Percentiles rank a stretch among this genome's conserved stretches.
phyloP scores from a whole-genome alignment of 2,329 filamentous ascomycete genomes.

The Laburnicola sp. region DNA sequence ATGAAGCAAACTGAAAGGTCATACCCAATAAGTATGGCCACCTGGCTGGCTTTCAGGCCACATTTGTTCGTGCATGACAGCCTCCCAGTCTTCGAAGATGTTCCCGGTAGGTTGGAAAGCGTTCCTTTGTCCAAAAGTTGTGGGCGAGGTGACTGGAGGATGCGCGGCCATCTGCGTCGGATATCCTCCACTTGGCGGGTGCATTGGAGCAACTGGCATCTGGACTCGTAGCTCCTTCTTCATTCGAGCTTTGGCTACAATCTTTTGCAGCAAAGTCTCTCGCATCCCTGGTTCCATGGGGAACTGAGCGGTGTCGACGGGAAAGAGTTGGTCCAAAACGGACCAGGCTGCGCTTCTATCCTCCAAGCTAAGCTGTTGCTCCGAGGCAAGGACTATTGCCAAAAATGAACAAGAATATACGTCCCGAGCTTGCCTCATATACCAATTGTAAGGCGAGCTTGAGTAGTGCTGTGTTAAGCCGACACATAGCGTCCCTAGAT shows the following conservation, averaged over 20 bases:
- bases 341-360: conserved; percentile 15
- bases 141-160: conserved; percentile 7
- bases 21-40: conserved; percentile 26
- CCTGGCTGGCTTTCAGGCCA: conserved; percentile 15
- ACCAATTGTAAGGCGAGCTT: conserved; percentile 21
- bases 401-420: conserved; percentile 23
- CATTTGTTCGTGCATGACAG: conserved; percentile 22
- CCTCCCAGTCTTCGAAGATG: conserved; percentile 24
- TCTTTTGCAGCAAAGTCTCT: conserved; percentile 15
- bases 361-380: conserved; percentile 11
- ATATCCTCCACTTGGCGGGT: conserved; percentile 9
- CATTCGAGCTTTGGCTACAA: conserved; percentile 13
- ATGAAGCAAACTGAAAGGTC: no score
- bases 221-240: conserved; percentile 7
- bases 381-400: conserved; percentile 15
- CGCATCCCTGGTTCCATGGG: conserved; percentile 13
- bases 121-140: conserved; percentile 1
- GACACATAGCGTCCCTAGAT: conserved; percentile 15
- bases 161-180: conserved; percentile 9
- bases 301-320: conserved; percentile 10
- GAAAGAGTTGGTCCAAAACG: conserved; percentile 24
- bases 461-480: conserved; percentile 19
- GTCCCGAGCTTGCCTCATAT: conserved; percentile 19
- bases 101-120: conserved; percentile 18
- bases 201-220: conserved; percentile 8